Conservation (phyloP, 2,329 filamentous ascomycete species). For the Didymella sp. region DNA sequence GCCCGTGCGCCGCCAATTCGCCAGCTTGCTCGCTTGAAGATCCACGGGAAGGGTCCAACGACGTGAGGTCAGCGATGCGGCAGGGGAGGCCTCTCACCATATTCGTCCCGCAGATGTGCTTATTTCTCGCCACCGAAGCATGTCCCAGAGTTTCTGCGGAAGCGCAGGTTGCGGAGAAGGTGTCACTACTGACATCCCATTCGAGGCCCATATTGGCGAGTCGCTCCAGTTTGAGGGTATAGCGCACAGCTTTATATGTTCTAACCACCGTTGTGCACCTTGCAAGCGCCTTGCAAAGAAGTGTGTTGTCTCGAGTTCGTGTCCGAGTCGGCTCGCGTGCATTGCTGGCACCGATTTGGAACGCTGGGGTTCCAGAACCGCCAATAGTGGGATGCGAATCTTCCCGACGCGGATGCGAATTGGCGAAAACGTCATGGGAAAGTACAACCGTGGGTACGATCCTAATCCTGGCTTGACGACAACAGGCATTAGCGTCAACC, state of each 20-base stretch:
- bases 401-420: background rate
- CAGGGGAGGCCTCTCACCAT: background rate
- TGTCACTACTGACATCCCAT: background rate
- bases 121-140: background rate
- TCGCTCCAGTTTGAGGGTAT: background rate
- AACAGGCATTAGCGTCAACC: constrained; percentile 12
- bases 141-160: background rate
- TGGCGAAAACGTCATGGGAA: background rate
- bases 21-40: background rate
- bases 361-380: background rate
- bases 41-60: background rate
- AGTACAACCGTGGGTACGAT: constrained; percentile 1
- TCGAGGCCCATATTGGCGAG: background rate
- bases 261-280: background rate
- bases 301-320: background rate
- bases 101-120: background rate
- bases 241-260: background rate
- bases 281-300: background rate
- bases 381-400: background rate
- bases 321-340: background rate
- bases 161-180: background rate
- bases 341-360: background rate
- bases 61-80: background rate
- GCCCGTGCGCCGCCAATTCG: background rate
- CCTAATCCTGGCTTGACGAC: constrained; percentile 4